Conservation (phyloP, 2,329 filamentous ascomycete genomes). For the Phyllosticta citribraziliensis region DNA sequence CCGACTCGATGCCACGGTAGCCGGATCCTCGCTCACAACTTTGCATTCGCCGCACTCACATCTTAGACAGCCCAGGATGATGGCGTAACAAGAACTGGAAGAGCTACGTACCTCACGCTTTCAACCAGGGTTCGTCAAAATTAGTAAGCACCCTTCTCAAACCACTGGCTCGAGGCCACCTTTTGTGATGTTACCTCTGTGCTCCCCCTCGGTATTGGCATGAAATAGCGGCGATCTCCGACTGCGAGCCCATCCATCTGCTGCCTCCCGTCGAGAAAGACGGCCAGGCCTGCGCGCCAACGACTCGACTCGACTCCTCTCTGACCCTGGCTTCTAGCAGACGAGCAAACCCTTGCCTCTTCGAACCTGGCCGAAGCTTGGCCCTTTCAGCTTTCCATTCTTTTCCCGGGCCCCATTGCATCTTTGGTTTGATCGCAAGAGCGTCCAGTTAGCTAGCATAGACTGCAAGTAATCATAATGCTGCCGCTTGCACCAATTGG, state of each 20-base stretch:
- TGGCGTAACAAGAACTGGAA: background rate
- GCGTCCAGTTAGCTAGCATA: background rate
- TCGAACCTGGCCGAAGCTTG: background rate
- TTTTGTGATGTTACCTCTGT: too few species aligned
- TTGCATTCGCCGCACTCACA: background rate
- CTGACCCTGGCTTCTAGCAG: background rate
- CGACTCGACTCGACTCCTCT: background rate
- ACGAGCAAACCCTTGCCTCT: background rate
- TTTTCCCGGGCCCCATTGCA: background rate
- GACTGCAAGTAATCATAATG: slow-evolving; percentile 3
- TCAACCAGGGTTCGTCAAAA: background rate
- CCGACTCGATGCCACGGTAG: slow-evolving; percentile 10
- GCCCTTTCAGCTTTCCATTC: background rate
- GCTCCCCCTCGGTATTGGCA: background rate
- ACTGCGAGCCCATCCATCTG: background rate
- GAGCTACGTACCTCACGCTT: background rate
- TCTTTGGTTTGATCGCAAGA: background rate
- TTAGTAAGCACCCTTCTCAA: background rate
- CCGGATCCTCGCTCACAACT: slow-evolving; percentile 6
- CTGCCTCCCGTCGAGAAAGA: background rate
- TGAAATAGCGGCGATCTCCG: background rate
- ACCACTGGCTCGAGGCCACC: background rate
- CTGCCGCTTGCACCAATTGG: slow-evolving; percentile 24
- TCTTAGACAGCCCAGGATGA: background rate
- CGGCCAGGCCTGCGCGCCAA: background rate